Conservation (phyloP, 495 filamentous ascomycete species). For the Aspergillus baeticus region DNA sequence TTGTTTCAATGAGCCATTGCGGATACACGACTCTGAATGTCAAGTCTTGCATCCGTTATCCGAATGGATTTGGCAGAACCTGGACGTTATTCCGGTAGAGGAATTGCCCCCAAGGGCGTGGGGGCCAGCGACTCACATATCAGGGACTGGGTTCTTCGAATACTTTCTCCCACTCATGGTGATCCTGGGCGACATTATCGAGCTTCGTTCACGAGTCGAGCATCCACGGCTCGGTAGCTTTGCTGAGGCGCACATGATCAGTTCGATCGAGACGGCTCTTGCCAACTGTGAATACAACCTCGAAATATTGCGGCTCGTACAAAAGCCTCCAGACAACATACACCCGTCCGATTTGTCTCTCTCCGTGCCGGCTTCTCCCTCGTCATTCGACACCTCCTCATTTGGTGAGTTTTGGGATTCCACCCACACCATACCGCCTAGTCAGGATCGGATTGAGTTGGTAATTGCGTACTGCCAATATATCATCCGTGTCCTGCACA, state of each 20-base stretch:
- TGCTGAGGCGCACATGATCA: neutral
- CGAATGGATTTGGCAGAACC: slow-evolving; percentile 32
- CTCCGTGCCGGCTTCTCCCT: too few species aligned
- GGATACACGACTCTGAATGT: slow-evolving; percentile 47
- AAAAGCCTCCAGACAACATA: neutral
- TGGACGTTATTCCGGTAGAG: slow-evolving; percentile 24
- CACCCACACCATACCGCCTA: neutral
- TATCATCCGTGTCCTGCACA: slow-evolving; percentile 58
- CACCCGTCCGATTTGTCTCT: too few species aligned
- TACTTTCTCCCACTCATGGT: slow-evolving; percentile 83
- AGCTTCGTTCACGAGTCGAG: slow-evolving; percentile 72
- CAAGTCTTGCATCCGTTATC: slow-evolving; percentile 34
- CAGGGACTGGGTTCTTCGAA: slow-evolving; percentile 57
- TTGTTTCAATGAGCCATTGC: slow-evolving; percentile 48
- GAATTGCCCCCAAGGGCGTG: slow-evolving; percentile 22
- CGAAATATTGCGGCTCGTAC: neutral
- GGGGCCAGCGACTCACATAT: slow-evolving; percentile 28
- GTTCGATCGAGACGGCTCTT: neutral
- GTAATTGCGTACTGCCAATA: slow-evolving; percentile 37
- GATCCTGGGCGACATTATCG: slow-evolving; percentile 79
- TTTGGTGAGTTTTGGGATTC: too few species aligned
- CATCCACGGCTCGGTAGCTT: slow-evolving; percentile 65
- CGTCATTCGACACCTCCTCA: too few species aligned
- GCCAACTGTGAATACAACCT: slow-evolving; percentile 2
- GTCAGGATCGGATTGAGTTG: neutral